Percentiles rank a stretch among this genome's conserved stretches.
These are phyloP conservation scores for Trametopsis cervina DNA, from an alignment of 768 basidiomycete species.

Conservation along the genomic window DNA sequence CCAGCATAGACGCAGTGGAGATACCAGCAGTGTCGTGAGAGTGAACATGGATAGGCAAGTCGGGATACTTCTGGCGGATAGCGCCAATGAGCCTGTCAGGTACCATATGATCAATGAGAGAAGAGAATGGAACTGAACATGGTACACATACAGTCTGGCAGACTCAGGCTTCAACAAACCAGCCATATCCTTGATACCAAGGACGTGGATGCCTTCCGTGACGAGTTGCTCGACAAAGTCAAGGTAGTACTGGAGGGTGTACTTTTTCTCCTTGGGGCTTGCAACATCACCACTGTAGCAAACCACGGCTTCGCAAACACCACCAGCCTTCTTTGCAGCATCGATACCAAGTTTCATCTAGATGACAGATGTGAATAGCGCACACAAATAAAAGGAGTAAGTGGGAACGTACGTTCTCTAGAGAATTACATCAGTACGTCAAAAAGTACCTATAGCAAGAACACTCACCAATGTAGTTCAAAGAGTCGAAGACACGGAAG, in stretches of 20 bases:
- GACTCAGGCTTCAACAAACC: constrained; percentile 93
- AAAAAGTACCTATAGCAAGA: neutral
- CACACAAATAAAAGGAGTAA: neutral
- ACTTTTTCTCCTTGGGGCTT: constrained; percentile 91
- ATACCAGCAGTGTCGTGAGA: constrained; percentile 99
- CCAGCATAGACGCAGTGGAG: constrained; percentile 95
- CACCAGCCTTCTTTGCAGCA: constrained; percentile 98
- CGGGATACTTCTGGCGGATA: constrained; percentile 93
- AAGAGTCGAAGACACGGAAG: constrained; percentile 98
- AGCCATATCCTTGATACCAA: constrained; percentile 99
- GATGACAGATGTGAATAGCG: neutral
- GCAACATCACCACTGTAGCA: constrained; percentile 99
- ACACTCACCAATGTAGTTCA: constrained; percentile 91
- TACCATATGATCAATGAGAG: neutral
- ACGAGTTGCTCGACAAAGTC: constrained; percentile 93
- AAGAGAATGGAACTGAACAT: constrained; percentile 3
- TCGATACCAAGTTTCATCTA: constrained; percentile 90
- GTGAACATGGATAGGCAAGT: constrained; percentile 98
- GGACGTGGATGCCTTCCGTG: constrained; percentile 89
- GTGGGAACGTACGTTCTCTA: constrained; percentile 59
- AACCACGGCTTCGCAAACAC: constrained; percentile 94
- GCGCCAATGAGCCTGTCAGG: constrained; percentile 75
- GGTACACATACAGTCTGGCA: constrained; percentile 68
- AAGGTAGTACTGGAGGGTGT: constrained; percentile 95
- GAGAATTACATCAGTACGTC: neutral